A percentile compares a stretch with the other conserved stretches of the same genome.
phyloP scores from a whole-genome alignment of 441 rosid genomes.

The Populus hybrid region DNA sequence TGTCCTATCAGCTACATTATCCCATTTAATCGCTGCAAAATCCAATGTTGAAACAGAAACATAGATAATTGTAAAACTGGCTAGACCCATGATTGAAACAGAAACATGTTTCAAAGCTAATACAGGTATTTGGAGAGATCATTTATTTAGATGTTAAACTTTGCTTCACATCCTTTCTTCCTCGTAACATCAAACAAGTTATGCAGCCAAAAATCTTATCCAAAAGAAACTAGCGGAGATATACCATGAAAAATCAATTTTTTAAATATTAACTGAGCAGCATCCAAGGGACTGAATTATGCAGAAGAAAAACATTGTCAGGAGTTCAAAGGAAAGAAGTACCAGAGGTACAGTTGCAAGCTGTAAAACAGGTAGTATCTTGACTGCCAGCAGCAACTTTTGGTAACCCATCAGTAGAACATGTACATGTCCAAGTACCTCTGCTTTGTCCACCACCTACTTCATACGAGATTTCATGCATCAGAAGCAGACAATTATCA shows the following conservation, averaged over 20 bases:
- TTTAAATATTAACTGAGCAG: not conserved
- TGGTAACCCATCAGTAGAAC: conserved; percentile 67
- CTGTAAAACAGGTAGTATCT: conserved; percentile 57
- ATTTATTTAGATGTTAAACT: not conserved
- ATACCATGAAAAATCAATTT: not conserved
- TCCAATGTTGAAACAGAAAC: not conserved
- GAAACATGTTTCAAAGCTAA: conserved; percentile 4
- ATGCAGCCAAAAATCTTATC: not conserved
- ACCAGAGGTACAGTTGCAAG: conserved; percentile 94
- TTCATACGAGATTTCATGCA: conserved; percentile 12
- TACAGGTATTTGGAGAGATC: not conserved
- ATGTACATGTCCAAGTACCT: conserved; percentile 63
- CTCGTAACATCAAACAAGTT: not conserved
- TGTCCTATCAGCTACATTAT: not conserved
- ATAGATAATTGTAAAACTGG: not conserved
- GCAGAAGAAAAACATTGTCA: not conserved
- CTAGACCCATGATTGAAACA: not conserved
- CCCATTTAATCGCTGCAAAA: not conserved
- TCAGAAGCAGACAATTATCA: not conserved
- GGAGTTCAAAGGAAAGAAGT: conserved; percentile 5
- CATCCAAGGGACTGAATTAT: not conserved
- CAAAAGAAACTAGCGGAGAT: not conserved
- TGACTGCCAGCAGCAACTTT: conserved; percentile 42
- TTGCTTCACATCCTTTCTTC: not conserved
- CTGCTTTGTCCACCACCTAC: conserved; percentile 34